phyloP scores from a whole-genome alignment of 225 moss, liverwort and hornwort genomes.

The Ulota crispa region DNA sequence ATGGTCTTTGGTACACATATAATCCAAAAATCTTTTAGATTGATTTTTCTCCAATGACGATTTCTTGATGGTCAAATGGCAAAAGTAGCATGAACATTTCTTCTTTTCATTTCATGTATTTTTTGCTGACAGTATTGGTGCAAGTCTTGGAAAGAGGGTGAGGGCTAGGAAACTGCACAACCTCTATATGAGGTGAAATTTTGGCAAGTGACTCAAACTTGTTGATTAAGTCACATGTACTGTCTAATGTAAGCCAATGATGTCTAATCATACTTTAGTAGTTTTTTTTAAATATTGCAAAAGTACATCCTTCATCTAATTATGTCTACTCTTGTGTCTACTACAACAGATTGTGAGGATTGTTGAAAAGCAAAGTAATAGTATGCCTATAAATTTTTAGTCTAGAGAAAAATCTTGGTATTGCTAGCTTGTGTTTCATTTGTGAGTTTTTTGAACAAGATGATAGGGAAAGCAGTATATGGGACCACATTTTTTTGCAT shows the following conservation, averaged over 20 bases:
- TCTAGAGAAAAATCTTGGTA: neutral
- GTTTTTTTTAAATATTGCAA: neutral
- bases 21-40: neutral
- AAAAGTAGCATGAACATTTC: neutral
- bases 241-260: neutral
- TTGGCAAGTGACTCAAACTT: slow-evolving; percentile 59
- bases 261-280: neutral
- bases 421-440: neutral
- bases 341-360: neutral
- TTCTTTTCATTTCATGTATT: neutral
- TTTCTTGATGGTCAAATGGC: neutral
- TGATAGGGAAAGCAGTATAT: slow-evolving; percentile 58
- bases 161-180: slow-evolving; percentile 94
- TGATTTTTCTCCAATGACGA: neutral
- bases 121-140: slow-evolving; percentile 22
- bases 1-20: slow-evolving; percentile 1
- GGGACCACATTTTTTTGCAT: slow-evolving; percentile 64
- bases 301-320: slow-evolving; percentile 6
- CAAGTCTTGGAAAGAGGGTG: slow-evolving; percentile 81
- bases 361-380: slow-evolving; percentile 12
- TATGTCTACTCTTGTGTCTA: neutral
- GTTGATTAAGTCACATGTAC: slow-evolving; percentile 5
- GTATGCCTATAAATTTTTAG: neutral
- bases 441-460: slow-evolving; percentile 45
- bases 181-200: slow-evolving; percentile 85